Conservation (phyloP, 2,329 filamentous ascomycete species). For the Claviceps cyperi region DNA sequence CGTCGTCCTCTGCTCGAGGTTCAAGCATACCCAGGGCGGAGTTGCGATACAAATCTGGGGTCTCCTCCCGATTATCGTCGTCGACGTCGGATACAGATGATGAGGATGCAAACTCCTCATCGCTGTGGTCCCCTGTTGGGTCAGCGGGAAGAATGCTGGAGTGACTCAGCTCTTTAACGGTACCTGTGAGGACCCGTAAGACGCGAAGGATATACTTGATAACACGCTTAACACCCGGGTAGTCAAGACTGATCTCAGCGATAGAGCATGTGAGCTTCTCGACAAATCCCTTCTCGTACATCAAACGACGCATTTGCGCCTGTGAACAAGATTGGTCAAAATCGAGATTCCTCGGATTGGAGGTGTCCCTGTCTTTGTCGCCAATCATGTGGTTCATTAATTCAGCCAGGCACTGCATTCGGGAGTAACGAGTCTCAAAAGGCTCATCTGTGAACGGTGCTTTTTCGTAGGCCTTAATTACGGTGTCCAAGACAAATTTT, state of each 20-base stretch:
- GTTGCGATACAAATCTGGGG: conserved; percentile 91
- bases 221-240: conserved; percentile 80
- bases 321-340: conserved; percentile 43
- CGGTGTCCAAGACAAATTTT: conserved; percentile 86
- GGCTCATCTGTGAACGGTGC: conserved; percentile 65
- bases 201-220: conserved; percentile 94
- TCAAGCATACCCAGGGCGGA: conserved; percentile 93
- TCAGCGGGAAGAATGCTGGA: conserved; percentile 57
- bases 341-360: conserved; percentile 25
- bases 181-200: conserved; percentile 72
- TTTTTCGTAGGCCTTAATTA: conserved; percentile 83
- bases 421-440: conserved; percentile 73
- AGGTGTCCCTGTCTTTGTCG: conserved; percentile 52
- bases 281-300: conserved; percentile 97
- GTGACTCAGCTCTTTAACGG: conserved; percentile 74
- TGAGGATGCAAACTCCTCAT: conserved; percentile 76
- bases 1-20: conserved; percentile 65
- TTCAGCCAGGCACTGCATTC: conserved; percentile 75
- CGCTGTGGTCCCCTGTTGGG: conserved; percentile 52
- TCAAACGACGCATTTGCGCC: conserved; percentile 76
- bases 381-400: conserved; percentile 87
- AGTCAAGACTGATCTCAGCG: conserved; percentile 89
- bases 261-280: conserved; percentile 80
- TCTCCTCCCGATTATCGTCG: conserved; percentile 70
- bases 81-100: conserved; percentile 83